These are phyloP conservation scores for Hordeum vulgare DNA, from an alignment of 176 grass and related monocot genomes.

Conservation along the genomic window DNA sequence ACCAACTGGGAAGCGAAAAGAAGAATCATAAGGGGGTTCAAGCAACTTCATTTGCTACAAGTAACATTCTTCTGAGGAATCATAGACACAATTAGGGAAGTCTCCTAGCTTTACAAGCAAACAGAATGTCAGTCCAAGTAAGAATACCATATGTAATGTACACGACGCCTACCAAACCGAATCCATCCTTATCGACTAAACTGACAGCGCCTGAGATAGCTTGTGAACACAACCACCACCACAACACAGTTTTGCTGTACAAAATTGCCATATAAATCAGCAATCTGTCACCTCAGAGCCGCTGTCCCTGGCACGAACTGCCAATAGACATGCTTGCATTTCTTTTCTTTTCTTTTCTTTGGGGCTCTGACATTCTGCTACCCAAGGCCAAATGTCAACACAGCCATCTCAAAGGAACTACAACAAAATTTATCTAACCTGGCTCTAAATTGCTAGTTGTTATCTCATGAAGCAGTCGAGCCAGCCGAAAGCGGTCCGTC, in stretches of 20 bases:
- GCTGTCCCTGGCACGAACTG: not conserved
- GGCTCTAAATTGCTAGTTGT: not conserved
- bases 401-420: not conserved
- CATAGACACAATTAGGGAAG: not conserved
- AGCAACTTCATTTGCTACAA: not conserved
- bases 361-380: not conserved
- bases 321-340: not conserved
- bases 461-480: slow-evolving; percentile 59
- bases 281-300: not conserved
- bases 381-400: not conserved
- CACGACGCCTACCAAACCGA: not conserved
- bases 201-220: not conserved
- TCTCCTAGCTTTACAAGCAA: slow-evolving; percentile 16
- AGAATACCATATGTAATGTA: slow-evolving; percentile 29
- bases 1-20: too few species aligned
- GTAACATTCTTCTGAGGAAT: not conserved
- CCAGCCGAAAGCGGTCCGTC: slow-evolving; percentile 72
- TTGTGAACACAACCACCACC: not conserved
- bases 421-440: slow-evolving; percentile 17
- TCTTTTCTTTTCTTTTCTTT: not conserved
- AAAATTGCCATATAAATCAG: slow-evolving; percentile 24
- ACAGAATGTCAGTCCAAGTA: not conserved
- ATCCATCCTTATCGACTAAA: not conserved
- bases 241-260: slow-evolving; percentile 38
- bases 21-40: not conserved